Conservation (phyloP, 345 rosid genomes). For the Firmiana major region DNA sequence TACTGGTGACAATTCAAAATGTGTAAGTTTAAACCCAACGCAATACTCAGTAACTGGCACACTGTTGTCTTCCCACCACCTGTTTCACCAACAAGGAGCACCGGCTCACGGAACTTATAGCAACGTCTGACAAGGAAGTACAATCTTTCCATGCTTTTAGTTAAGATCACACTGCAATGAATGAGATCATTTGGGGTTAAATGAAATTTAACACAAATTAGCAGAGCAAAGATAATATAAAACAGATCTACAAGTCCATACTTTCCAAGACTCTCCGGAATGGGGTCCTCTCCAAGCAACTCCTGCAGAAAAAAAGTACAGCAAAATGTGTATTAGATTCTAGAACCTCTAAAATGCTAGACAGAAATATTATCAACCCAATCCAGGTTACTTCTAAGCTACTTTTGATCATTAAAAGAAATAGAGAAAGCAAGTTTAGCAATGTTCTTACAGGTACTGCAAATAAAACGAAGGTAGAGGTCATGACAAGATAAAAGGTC, state of each 20-base stretch:
- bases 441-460: not conserved
- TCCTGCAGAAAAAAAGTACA: conserved; percentile 35
- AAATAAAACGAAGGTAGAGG: not conserved
- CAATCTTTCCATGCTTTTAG: conserved; percentile 82
- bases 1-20: conserved; percentile 95
- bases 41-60: conserved; percentile 68
- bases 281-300: conserved; percentile 32
- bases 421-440: not conserved
- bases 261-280: conserved; percentile 31
- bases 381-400: not conserved
- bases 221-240: conserved; percentile 18
- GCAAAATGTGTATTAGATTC: not conserved
- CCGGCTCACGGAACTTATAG: conserved; percentile 81
- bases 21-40: conserved; percentile 54
- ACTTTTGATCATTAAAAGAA: not conserved
- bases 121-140: conserved; percentile 73
- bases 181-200: conserved; percentile 12
- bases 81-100: conserved; percentile 98
- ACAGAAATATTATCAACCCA: not conserved
- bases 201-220: conserved; percentile 3
- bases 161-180: conserved; percentile 58
- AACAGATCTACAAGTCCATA: conserved; percentile 25
- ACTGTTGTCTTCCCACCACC: conserved; percentile 98
- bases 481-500: not conserved
- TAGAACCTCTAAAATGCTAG: not conserved